Conservation (phyloP, 495 filamentous ascomycete species). For the Tetracladium marchalianum region DNA sequence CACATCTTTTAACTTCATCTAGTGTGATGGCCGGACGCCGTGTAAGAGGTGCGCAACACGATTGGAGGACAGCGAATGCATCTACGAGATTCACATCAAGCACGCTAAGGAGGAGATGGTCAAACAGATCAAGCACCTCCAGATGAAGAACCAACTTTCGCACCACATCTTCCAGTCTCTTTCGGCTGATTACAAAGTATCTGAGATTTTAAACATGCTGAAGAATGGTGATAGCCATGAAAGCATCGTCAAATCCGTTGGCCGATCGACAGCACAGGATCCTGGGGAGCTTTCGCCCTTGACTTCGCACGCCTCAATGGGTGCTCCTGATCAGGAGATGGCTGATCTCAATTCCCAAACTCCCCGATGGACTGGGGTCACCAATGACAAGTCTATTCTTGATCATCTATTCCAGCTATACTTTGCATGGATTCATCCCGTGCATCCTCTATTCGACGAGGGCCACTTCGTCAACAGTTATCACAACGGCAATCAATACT, state of each 20-base stretch:
- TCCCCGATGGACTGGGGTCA: slow-evolving; percentile 26
- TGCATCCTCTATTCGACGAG: slow-evolving; percentile 32
- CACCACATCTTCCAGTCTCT: slow-evolving; percentile 25
- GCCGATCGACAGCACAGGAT: slow-evolving; percentile 12
- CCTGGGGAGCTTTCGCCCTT: slow-evolving; percentile 11
- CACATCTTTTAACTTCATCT: background rate
- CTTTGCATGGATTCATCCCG: slow-evolving; percentile 34
- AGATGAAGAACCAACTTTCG: slow-evolving; percentile 20
- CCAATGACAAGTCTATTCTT: slow-evolving; percentile 17
- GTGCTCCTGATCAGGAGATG: slow-evolving; percentile 20
- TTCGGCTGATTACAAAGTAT: slow-evolving; percentile 23
- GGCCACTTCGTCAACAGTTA: slow-evolving; percentile 25
- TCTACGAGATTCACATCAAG: slow-evolving; percentile 21
- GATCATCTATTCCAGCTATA: slow-evolving; percentile 32
- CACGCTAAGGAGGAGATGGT: slow-evolving; percentile 22
- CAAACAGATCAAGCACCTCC: slow-evolving; percentile 18
- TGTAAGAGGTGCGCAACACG: slow-evolving; percentile 18
- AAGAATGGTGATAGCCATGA: slow-evolving; percentile 23
- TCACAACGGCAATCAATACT: slow-evolving; percentile 20
- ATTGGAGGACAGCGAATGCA: slow-evolving; percentile 14
- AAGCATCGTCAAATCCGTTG: slow-evolving; percentile 26
- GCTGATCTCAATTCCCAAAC: slow-evolving; percentile 2
- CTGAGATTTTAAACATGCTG: slow-evolving; percentile 25
- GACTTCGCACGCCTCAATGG: slow-evolving; percentile 14
- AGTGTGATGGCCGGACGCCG: slow-evolving; percentile 20